Base-by-base conservation (phyloP, 176 grass and related monocot genomes). In the Triticum turgidum region DNA sequence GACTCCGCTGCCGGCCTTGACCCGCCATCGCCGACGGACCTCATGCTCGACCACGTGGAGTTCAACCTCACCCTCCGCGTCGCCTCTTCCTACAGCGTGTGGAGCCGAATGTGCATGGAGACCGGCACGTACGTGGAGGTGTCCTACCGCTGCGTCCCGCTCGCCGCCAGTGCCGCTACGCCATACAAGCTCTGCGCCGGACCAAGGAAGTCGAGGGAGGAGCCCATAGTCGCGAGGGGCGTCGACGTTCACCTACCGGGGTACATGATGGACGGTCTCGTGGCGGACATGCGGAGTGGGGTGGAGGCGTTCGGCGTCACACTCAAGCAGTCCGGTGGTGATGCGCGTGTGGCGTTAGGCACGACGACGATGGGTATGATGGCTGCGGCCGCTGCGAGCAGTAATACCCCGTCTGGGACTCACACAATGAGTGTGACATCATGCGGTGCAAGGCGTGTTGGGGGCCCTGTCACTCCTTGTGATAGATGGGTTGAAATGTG, bases 191-290 rank as follows among this genome's bases (percentile, higher is more conserved):
- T 61, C 18, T 61, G 20, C 20, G 56, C n/a, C 18, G 56, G 20
- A 17, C 18, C 56, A 9, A 8, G 20, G 58, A 4, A 61, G 18
- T 9, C 21, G 0, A 22, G 9, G 70, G 39, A 24, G 20, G 20
- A n/a, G 61, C 4, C 37, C 34, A 25, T 81, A 13, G 5, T 81
- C 21, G 62, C 62, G 61, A 30, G 22, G 39, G 62, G 79, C 59
- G 0, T n/a, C 79, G 61, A n/a, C 33, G 62, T 63, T 9, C 58
- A 10, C 20, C 20, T 64, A 11, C 78, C 77, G 6, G 52, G 77
- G 6, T 81, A 51, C 62, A 18, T 41, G 63, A 42, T 64, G 79
- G 79, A 81, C 61, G 68, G 9, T 41, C 79, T 81, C 13, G 63
- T 15, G 0, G 25, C 15, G 7, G 79, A 82, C 24, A 45, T 82